Base-by-base conservation (phyloP, 1,284 basidiomycete genomes). In the Irpex lacteus region DNA sequence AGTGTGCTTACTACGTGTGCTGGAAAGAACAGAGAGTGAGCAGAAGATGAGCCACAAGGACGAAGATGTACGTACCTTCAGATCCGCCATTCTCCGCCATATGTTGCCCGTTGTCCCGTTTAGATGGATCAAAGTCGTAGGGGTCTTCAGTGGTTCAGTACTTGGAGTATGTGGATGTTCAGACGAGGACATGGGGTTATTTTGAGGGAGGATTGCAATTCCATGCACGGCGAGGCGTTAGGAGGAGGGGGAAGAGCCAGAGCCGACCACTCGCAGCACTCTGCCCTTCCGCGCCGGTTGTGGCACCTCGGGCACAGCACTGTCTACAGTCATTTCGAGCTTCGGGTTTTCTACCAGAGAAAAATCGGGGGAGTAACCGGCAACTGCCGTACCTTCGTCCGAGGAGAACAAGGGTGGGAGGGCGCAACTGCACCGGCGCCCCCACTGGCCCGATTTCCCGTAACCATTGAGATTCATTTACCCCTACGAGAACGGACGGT, bases 101-200 rank as follows among this genome's bases (percentile, higher is more conserved):
- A n/a, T 60, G 64, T 40, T 65, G 64, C n/a, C 56, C n/a, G 50
- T 9, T 56, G 58, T 63, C 65, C 65, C 65, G 63, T 55, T 66
- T 66, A 8, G 57, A 21, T 5, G 56, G 13, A 52, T 59, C 59
- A 59, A 66, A 60, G 19, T 66, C 61, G 59, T 66, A 66, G 37
- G 54, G 9, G 9, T 47, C 50, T 66, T 66, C 6, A 62, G 53
- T 21, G 58, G 54, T n/a, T 62, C 60, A 60, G 64, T 53, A 40
- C 44, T 59, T n/a, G 65, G 65, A 15, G 58, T 40, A 21, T 61
- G 53, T 18, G 62, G 62, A 15, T 36, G 59, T 36, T 66, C 59
- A 5, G n/a, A 18, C 54, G 47, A 58, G 36, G 65, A 63, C 65
- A 66, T 66, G 64, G 47, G 37, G 47, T 13, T 9, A 44, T 9